Percentiles rank a stretch among this genome's conserved stretches.
phyloP scores from a whole-genome alignment of 2,329 filamentous ascomycete species.

The Colletotrichum lini region DNA sequence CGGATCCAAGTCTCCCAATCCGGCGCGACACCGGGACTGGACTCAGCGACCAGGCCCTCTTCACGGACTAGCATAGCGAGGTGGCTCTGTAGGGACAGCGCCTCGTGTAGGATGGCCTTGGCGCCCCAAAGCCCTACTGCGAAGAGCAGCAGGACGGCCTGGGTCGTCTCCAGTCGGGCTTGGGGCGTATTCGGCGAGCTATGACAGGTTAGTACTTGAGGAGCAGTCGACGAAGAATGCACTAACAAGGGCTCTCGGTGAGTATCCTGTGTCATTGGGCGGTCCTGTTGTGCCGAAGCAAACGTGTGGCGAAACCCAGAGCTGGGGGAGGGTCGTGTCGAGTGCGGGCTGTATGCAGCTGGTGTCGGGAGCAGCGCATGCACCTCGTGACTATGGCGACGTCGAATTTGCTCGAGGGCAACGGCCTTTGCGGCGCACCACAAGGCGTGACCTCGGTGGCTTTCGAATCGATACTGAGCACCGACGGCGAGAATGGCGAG shows the following conservation, averaged over 20 bases:
- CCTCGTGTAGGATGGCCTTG: conserved; percentile 72
- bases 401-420: conserved; percentile 70
- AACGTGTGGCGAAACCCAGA: conserved; percentile 71
- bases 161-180: conserved; percentile 74
- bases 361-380: conserved; percentile 70
- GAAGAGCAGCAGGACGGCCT: conserved; percentile 73
- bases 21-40: conserved; percentile 59
- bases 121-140: conserved; percentile 74
- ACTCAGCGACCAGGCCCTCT: conserved; percentile 67
- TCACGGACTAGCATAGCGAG: conserved; percentile 72
- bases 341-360: conserved; percentile 72
- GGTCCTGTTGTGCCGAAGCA: conserved; percentile 70
- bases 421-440: conserved; percentile 75
- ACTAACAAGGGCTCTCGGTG: conserved; percentile 73
- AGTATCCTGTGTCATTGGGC: conserved; percentile 70
- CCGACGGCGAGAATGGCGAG: conserved; percentile 78
- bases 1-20: conserved; percentile 75
- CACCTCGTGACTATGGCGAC: conserved; percentile 70
- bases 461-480: conserved; percentile 76
- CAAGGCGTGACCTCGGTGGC: conserved; percentile 69
- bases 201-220: conserved; percentile 1
- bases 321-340: conserved; percentile 71
- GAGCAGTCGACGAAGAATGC: not conserved
- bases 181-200: conserved; percentile 73
- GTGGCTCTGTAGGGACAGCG: conserved; percentile 71